phyloP scores from a whole-genome alignment of 257 asterid genomes.

The Solanum virginianum region DNA sequence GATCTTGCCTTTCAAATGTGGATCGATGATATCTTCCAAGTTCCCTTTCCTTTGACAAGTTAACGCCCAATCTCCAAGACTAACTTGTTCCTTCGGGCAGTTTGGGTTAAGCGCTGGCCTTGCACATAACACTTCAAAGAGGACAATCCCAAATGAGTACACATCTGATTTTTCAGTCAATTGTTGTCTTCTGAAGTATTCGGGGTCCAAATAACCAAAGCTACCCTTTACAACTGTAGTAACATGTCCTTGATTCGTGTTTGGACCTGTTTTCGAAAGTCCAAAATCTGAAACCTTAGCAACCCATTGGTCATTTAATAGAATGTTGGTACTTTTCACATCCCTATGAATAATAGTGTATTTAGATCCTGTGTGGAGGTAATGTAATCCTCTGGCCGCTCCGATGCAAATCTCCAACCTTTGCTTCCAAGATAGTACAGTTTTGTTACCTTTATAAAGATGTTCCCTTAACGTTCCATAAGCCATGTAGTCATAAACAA shows the following conservation, averaged over 20 bases:
- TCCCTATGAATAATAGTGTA: constrained; percentile 87
- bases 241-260: constrained; percentile 73
- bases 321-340: constrained; percentile 77
- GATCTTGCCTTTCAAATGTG: constrained; percentile 55
- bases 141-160: constrained; percentile 76
- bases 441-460: constrained; percentile 59
- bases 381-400: constrained; percentile 77
- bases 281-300: constrained; percentile 96
- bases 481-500: constrained; percentile 82
- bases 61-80: constrained; percentile 65
- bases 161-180: constrained; percentile 81
- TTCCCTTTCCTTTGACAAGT: constrained; percentile 48
- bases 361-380: constrained; percentile 77
- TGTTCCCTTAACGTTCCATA: constrained; percentile 77
- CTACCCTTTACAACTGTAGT: constrained; percentile 84
- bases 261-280: constrained; percentile 67
- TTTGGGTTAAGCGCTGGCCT: constrained; percentile 59
- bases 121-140: constrained; percentile 66
- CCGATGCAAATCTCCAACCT: constrained; percentile 70
- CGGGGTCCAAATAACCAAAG: constrained; percentile 81
- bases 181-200: constrained; percentile 67
- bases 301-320: constrained; percentile 73
- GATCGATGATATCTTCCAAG: constrained; percentile 51
- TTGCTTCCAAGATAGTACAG: constrained; percentile 58
- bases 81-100: constrained; percentile 73